Evolutionary conservation across 192 early-diverging fungal genomes (phyloP), one percentile per base, ranked within the genome.

Genomic region (Coemansia sp.): DNA sequence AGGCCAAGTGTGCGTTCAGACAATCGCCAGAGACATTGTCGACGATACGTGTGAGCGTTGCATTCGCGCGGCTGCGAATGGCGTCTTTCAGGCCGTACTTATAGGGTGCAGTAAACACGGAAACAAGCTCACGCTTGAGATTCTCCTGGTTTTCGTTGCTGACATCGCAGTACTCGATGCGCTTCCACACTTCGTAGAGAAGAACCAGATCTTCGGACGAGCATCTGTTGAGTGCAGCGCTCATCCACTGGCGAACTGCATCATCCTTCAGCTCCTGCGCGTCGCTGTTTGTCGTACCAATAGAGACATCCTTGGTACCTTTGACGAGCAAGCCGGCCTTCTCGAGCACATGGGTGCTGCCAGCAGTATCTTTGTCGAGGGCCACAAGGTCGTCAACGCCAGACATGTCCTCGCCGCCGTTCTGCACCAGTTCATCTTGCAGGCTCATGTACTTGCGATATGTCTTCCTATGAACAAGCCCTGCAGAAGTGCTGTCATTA

Each of bases 131-230:
- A 63, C 58, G 62, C 30, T 76, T 75, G 23, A 83, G 52, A 33
- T 63, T 29, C 18, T 64, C 66, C n/a, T 71, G 68, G 46, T 51
- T 61, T 20, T 74, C 61, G 12, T 64, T 45, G 59, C 51, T 63
- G 12, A 53, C 37, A 15, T 83, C 76, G 52, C 66, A 72, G 63
- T 75, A 71, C 60, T 72, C 69, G 37, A 78, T 65, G 58, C 81
- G 81, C 51, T 69, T 78, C 81, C 81, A 83, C 48, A 78, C 68
- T 52, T 83, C 81, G 63, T 57, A 58, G 20, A 83, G 64, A 4
- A 79, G 39, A 18, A 83, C 59, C 66, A 78, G 57, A 58, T 83
- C 81, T 46, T 83, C 72, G 30, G 81, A 59, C n/a, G 76, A 72
- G 59, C 64, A 78, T 43, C 64, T 52, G 13, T 39, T 52, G 49